phyloP scores from a whole-genome alignment of 805 yeast genomes.

The Saturnispora ahearnii region DNA sequence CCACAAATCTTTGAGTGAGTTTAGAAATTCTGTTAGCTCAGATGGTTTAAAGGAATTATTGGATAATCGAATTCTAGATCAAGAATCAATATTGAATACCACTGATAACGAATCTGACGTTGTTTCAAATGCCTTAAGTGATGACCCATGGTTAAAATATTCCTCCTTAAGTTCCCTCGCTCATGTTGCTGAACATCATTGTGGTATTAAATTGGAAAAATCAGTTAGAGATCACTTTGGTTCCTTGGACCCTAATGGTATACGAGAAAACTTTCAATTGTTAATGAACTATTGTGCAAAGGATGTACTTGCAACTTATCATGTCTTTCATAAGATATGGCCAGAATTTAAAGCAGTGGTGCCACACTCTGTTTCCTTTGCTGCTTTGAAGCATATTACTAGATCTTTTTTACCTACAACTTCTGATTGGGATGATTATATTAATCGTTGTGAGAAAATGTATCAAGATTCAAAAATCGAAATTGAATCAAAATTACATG shows the following conservation, averaged over 20 bases:
- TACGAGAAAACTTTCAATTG: constrained; percentile 47
- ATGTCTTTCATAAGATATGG: constrained; percentile 56
- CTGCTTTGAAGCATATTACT: constrained; percentile 70
- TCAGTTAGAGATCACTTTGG: constrained; percentile 56
- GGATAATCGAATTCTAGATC: constrained; percentile 23
- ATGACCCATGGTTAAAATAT: constrained; percentile 78
- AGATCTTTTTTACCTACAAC: constrained; percentile 74
- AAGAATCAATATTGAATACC: constrained; percentile 18
- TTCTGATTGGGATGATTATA: constrained; percentile 60
- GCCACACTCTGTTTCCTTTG: constrained; percentile 93
- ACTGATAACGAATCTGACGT: constrained; percentile 18
- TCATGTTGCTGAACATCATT: constrained; percentile 72
- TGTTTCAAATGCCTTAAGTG: constrained; percentile 24
- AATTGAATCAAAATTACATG: constrained; percentile 50
- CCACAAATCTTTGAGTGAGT: constrained; percentile 15
- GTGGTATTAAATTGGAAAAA: constrained; percentile 61
- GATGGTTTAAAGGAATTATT: constrained; percentile 23
- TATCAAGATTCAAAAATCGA: constrained; percentile 50
- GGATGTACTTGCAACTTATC: constrained; percentile 72
- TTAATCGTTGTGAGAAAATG: constrained; percentile 56
- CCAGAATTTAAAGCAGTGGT: constrained; percentile 60
- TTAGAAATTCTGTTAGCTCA: constrained; percentile 17
- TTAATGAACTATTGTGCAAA: constrained; percentile 75
- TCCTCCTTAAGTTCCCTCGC: constrained; percentile 74
- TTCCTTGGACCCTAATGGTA: constrained; percentile 41